Evolutionary conservation across 352 stramenopile species (phyloP).

Genomic region (Pythium volutum): DNA sequence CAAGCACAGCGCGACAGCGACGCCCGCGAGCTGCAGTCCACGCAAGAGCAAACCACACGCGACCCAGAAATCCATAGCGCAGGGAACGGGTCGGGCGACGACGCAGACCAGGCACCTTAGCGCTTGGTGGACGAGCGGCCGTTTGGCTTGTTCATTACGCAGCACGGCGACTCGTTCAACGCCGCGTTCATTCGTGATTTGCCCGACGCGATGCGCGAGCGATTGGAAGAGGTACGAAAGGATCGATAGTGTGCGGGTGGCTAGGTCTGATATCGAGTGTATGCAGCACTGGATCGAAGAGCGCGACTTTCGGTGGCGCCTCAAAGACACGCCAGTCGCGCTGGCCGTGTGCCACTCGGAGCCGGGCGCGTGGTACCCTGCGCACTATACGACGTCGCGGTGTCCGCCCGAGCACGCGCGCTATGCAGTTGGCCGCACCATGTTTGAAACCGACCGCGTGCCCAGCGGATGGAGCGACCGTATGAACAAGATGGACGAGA

Average conservation of each 20-base stretch:
- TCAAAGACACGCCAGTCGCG: constrained; percentile 37
- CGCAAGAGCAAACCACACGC: background rate
- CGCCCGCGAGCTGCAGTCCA: constrained; percentile 28
- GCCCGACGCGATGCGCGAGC: constrained; percentile 39
- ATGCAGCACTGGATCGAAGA: constrained; percentile 73
- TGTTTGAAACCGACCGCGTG: constrained; percentile 95
- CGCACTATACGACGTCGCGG: constrained; percentile 60
- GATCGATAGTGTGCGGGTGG: background rate
- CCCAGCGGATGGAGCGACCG: constrained; percentile 84
- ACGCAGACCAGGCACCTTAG: background rate
- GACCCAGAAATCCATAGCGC: constrained; percentile 9
- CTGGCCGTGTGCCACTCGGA: constrained; percentile 92
- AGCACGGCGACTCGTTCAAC: constrained; percentile 68
- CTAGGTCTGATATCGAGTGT: too few species aligned
- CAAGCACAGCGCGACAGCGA: constrained; percentile 19
- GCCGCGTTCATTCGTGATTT: constrained; percentile 63
- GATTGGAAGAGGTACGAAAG: constrained; percentile 38
- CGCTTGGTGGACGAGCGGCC: constrained; percentile 9
- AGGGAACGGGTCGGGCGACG: background rate
- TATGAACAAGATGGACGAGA: constrained; percentile 92
- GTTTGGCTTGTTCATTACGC: constrained; percentile 64
- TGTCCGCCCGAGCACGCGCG: constrained; percentile 49
- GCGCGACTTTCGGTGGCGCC: constrained; percentile 56
- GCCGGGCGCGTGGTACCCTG: constrained; percentile 88
- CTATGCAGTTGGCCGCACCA: constrained; percentile 88